Percentiles rank a stretch among this genome's conserved stretches.
Conservation (phyloP, 108 stramenopile genomes). For the Cylindrotheca fusiformis region DNA sequence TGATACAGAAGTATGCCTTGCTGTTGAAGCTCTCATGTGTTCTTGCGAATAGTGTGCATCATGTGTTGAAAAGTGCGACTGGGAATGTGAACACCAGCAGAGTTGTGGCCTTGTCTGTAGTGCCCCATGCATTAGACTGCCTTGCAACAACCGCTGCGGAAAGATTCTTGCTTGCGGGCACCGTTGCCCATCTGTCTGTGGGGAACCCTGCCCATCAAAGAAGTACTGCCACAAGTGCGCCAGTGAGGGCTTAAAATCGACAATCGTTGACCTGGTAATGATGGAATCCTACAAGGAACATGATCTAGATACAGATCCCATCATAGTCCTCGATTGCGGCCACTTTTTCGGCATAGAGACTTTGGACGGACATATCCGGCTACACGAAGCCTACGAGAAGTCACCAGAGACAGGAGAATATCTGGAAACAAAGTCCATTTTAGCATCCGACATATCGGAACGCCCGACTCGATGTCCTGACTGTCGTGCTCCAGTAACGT, state of each 20-base stretch:
- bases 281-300: slow-evolving; percentile 32
- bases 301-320: slow-evolving; percentile 35
- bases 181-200: slow-evolving; percentile 47
- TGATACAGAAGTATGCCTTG: no score
- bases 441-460: slow-evolving; percentile 11
- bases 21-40: no score
- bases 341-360: slow-evolving; percentile 38
- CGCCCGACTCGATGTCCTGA: slow-evolving; percentile 37
- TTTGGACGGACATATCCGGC: slow-evolving; percentile 31
- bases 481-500: slow-evolving; percentile 29
- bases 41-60: slow-evolving; percentile 35
- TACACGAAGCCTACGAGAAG: slow-evolving; percentile 25
- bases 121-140: slow-evolving; percentile 40
- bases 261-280: slow-evolving; percentile 31
- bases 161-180: slow-evolving; percentile 45
- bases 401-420: slow-evolving; percentile 13
- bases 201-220: slow-evolving; percentile 40
- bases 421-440: slow-evolving; percentile 1
- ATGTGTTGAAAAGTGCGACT: slow-evolving; percentile 47
- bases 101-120: slow-evolving; percentile 46
- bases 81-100: slow-evolving; percentile 45
- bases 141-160: slow-evolving; percentile 43
- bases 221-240: slow-evolving; percentile 36
- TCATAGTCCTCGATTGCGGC: slow-evolving; percentile 38
- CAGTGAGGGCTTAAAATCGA: slow-evolving; percentile 1